Base-by-base conservation (phyloP, 331 rosid genomes). In the Acacia pycnantha region DNA sequence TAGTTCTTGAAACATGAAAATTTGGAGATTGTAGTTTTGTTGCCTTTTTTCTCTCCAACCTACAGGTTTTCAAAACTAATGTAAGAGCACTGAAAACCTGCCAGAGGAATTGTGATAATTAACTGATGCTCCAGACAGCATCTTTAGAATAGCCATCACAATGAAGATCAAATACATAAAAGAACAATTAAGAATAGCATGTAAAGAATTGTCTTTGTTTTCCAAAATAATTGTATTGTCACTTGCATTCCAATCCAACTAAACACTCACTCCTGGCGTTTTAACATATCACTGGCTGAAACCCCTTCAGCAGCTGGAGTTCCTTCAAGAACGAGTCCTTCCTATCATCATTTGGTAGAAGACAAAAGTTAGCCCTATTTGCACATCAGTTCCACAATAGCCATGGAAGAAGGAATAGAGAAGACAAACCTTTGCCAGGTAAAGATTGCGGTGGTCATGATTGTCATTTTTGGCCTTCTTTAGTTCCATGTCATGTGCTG, bases 291-390 rank as follows among this genome's bases (percentile, higher is more conserved):
- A 78, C 84, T 84, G 80, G 92, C 86, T 24, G 97, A 94, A 88
- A 96, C 98, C 83, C 95, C 98, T 84, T 92, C 97, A 68, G 98
- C 97, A 74, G 99, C 99, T 80, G 92, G 90, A 85, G 97, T 92
- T 77, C 98, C 95, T 82, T 90, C 94, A 58, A 92, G 84, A 89
- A 96, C 84, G 79, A 88, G 92, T 81, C 99, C 98, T 85, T 94
- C 98, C 99, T 96, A 81, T 86, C 83, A 87, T 59, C 46, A 61
- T 78, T 79, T 67, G 53, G 77, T 9, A 44, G 59, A 81, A 82
- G 67, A 81, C 16, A 81, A 78, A 80, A 64, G 88, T 82, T 77
- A 83, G 64, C 62, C 82, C 76, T 65, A 77, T 16, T 9, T 56
- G 74, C 73, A 86, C 54, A 48, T 74, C 72, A 65, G 74, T 56